Percentiles rank a stretch among this genome's conserved stretches.
Evolutionary conservation across 2,329 filamentous ascomycete genomes (phyloP).

Genomic region (Calonectria henricotiae): DNA sequence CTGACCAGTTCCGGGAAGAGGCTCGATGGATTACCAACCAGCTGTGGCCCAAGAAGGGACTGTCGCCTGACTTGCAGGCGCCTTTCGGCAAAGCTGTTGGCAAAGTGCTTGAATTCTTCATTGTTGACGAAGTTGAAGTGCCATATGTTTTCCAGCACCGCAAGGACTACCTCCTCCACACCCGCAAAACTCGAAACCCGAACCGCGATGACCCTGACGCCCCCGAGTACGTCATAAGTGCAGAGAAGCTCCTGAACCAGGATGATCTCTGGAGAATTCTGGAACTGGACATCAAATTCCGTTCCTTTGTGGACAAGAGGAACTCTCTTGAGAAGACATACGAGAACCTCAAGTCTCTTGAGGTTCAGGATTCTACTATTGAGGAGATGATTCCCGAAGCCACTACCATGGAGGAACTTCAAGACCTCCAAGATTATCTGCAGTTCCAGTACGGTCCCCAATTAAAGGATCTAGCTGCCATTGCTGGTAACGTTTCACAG

Average conservation of each 20-base stretch:
- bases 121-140: conserved; percentile 94
- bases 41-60: conserved; percentile 89
- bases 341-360: conserved; percentile 78
- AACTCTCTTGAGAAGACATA: conserved; percentile 87
- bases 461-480: conserved; percentile 83
- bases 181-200: conserved; percentile 78
- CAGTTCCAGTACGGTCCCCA: conserved; percentile 93
- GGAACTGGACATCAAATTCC: conserved; percentile 95
- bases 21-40: conserved; percentile 92
- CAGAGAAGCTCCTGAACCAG: conserved; percentile 92
- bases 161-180: conserved; percentile 97
- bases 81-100: conserved; percentile 91
- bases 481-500: conserved; percentile 75
- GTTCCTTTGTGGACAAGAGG: conserved; percentile 92
- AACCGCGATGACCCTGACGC: conserved; percentile 78
- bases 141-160: conserved; percentile 99
- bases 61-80: conserved; percentile 80
- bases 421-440: conserved; percentile 96
- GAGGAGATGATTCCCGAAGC: conserved; percentile 87
- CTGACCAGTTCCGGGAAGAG: conserved; percentile 92
- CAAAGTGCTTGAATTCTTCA: conserved; percentile 96
- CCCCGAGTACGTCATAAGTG: conserved; percentile 81
- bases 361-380: conserved; percentile 81
- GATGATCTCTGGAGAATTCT: conserved; percentile 96
- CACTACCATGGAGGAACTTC: conserved; percentile 92